Conservation (phyloP, 192 early-diverging fungal species). For the Phycomyces nitens region DNA sequence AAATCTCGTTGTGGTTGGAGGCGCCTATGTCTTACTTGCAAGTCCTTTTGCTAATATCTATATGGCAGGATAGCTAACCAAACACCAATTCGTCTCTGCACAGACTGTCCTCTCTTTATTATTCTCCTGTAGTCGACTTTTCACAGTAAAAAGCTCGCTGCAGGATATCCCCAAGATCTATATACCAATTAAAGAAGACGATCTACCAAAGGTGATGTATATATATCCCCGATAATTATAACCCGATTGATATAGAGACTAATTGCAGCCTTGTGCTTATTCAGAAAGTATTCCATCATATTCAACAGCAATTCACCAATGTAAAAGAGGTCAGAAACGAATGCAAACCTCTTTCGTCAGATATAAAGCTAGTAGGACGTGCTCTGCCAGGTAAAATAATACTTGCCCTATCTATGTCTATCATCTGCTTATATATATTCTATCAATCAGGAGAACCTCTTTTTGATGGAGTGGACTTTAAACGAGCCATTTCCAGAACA, state of each 20-base stretch:
- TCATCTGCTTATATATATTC: neutral
- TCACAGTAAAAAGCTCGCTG: constrained; percentile 43
- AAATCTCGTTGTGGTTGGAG: constrained; percentile 45
- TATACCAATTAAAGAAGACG: constrained; percentile 42
- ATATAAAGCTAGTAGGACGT: constrained; percentile 48
- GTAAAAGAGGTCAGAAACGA: constrained; percentile 34
- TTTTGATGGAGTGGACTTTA: constrained; percentile 51
- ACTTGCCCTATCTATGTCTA: too few relatives aligned
- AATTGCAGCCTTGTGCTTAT: neutral
- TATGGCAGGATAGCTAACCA: neutral
- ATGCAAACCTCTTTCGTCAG: constrained; percentile 41
- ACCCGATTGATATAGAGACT: neutral
- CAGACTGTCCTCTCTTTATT: constrained; percentile 47
- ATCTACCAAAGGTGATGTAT: constrained; percentile 44
- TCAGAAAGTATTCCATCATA: constrained; percentile 45
- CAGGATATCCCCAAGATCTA: constrained; percentile 52
- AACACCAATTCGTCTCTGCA: too few relatives aligned
- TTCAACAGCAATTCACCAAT: constrained; percentile 40
- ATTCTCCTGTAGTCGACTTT: constrained; percentile 47
- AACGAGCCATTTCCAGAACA: constrained; percentile 51
- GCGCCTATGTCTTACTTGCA: constrained; percentile 48
- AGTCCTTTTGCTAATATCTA: neutral
- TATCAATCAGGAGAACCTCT: constrained; percentile 15
- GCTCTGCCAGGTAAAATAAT: constrained; percentile 43
- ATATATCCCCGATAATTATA: neutral